These are phyloP conservation scores for Aspergillus ostianus DNA, from an alignment of 495 filamentous ascomycete genomes.

Conservation along the genomic window DNA sequence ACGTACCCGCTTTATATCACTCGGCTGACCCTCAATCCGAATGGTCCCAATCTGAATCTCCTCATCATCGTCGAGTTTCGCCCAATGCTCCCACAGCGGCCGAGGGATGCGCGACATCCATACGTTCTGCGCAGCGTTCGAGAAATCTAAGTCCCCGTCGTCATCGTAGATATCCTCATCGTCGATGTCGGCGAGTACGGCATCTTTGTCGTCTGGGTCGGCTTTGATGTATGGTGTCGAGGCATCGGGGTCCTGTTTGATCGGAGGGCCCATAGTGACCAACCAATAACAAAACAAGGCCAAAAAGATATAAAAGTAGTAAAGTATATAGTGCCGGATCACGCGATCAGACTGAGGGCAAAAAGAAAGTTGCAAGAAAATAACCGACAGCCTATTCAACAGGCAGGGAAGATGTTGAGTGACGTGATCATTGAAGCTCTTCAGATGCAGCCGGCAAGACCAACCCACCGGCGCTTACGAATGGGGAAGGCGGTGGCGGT, in stretches of 20 bases:
- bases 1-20: constrained; percentile 52
- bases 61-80: constrained; percentile 56
- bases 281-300: not conserved
- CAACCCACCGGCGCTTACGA: constrained; percentile 8
- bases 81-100: constrained; percentile 72
- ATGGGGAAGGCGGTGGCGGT: constrained; percentile 20
- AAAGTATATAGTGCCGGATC: not conserved
- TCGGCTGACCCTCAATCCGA: constrained; percentile 56
- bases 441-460: constrained; percentile 7
- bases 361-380: not conserved
- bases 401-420: constrained; percentile 1
- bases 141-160: constrained; percentile 80
- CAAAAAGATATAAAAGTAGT: not conserved
- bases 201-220: constrained; percentile 60
- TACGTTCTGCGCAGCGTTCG: constrained; percentile 52
- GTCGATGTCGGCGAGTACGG: constrained; percentile 57
- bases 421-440: constrained; percentile 16
- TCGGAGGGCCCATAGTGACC: constrained; percentile 30
- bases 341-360: constrained; percentile 12
- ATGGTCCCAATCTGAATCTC: constrained; percentile 74
- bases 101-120: constrained; percentile 77
- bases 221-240: constrained; percentile 56
- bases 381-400: not conserved
- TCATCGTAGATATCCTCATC: constrained; percentile 86
- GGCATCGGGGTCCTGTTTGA: constrained; percentile 43